A percentile compares a stretch with the other conserved stretches of the same genome.
Conservation (phyloP, 1,284 basidiomycete species). For the Fistulina hepatica region DNA sequence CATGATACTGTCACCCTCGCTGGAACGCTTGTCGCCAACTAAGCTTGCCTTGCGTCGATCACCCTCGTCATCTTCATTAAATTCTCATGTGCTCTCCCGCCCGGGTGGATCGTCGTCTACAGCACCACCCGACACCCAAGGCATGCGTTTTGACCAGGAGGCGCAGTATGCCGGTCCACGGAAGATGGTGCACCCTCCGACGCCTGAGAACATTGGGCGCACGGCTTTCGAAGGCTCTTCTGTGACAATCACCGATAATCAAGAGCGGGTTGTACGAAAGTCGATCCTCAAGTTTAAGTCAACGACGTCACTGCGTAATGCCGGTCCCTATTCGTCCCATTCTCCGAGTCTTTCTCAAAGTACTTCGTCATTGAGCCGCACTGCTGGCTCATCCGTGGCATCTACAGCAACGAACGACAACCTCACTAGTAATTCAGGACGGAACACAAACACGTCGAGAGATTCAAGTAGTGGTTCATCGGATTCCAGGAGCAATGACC, state of each 20-base stretch:
- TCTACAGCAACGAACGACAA: conserved; percentile 16
- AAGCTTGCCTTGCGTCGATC: conserved; percentile 7
- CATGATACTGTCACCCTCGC: conserved; percentile 14
- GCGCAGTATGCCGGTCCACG: conserved; percentile 53
- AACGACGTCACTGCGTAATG: conserved; percentile 15
- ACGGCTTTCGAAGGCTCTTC: conserved; percentile 12
- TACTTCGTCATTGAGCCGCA: no score
- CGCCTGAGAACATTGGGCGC: conserved; percentile 14
- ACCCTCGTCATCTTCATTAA: conserved; percentile 9
- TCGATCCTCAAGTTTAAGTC: conserved; percentile 62
- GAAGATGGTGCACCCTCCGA: conserved; percentile 26
- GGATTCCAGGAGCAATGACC: conserved; percentile 5
- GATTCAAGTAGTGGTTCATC: conserved; percentile 2
- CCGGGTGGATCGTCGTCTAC: conserved; percentile 13
- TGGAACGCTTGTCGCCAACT: conserved; percentile 14
- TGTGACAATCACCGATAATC: conserved; percentile 10
- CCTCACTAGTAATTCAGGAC: no score
- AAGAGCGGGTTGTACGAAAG: conserved; percentile 41
- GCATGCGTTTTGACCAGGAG: conserved; percentile 54
- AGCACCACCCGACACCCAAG: conserved; percentile 25
- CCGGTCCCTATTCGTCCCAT: no score
- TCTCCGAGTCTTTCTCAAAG: no score
- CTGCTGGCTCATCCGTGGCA: conserved; percentile 16
- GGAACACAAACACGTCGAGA: conserved; percentile 7
- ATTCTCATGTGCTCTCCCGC: conserved; percentile 3